Conservation (phyloP, 345 rosid species). For the Pistacia vera region DNA sequence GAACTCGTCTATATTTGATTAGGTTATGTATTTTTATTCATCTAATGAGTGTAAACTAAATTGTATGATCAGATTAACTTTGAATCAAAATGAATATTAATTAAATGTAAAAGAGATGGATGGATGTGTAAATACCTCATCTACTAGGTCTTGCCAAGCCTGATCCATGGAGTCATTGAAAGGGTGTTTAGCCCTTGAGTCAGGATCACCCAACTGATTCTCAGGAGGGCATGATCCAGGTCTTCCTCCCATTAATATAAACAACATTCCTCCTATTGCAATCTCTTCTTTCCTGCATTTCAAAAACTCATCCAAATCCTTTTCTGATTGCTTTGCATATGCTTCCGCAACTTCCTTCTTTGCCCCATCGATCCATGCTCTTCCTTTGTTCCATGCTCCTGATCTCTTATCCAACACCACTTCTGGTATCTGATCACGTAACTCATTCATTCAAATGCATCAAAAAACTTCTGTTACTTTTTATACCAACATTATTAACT, state of each 20-base stretch:
- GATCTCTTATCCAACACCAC: slow-evolving; percentile 45
- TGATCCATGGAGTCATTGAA: slow-evolving; percentile 62
- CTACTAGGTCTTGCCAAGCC: slow-evolving; percentile 62
- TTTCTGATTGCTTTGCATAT: slow-evolving; percentile 50
- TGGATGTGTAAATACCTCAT: slow-evolving; percentile 39
- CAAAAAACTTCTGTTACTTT: no score
- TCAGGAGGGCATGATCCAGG: slow-evolving; percentile 33
- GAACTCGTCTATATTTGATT: no score
- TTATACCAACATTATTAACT: no score
- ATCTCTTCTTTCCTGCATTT: slow-evolving; percentile 59
- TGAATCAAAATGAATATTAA: background rate
- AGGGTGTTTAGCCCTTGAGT: slow-evolving; percentile 58
- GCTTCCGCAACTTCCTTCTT: slow-evolving; percentile 53
- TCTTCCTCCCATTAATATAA: slow-evolving; percentile 60
- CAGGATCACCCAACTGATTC: slow-evolving; percentile 51
- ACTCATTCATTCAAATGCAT: background rate
- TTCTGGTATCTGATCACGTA: slow-evolving; percentile 42
- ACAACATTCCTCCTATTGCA: slow-evolving; percentile 54
- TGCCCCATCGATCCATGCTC: slow-evolving; percentile 64
- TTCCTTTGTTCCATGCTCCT: slow-evolving; percentile 55
- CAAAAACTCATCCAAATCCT: slow-evolving; percentile 54
- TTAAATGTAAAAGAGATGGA: background rate
- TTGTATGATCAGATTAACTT: no score
- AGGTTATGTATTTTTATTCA: no score
- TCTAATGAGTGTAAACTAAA: no score